These are phyloP conservation scores for Daucus carota DNA, from an alignment of 129 eudicot genomes.

Conservation along the genomic window DH1_v3.0 NC_030382.2:54767001-54767500, in stretches of 20 bases:
- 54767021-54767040: not conserved
- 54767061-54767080: not conserved
- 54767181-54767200: conserved; percentile 57
- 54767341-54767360: conserved; percentile 48
- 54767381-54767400: conserved; percentile 33
- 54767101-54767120: conserved; percentile 53
- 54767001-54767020: not conserved
- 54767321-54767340: conserved; percentile 37
- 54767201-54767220: conserved; percentile 44
- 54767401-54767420: conserved; percentile 29
- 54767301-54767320: not conserved
- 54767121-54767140: conserved; percentile 51
- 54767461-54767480: not conserved
- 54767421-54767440: conserved; percentile 19
- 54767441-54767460: not conserved
- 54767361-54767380: conserved; percentile 58
- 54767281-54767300: conserved; percentile 11
- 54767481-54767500: not conserved
- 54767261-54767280: conserved; percentile 49
- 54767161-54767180: conserved; percentile 59
- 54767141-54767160: conserved; percentile 56
- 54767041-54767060: not conserved
- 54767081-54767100: conserved; percentile 47
- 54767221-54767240: conserved; percentile 40
- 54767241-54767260: conserved; percentile 53